Evolutionary conservation across 1,284 basidiomycete species (phyloP), one percentile per base, ranked within the genome.

Genomic region (Gomphus sp.): DNA sequence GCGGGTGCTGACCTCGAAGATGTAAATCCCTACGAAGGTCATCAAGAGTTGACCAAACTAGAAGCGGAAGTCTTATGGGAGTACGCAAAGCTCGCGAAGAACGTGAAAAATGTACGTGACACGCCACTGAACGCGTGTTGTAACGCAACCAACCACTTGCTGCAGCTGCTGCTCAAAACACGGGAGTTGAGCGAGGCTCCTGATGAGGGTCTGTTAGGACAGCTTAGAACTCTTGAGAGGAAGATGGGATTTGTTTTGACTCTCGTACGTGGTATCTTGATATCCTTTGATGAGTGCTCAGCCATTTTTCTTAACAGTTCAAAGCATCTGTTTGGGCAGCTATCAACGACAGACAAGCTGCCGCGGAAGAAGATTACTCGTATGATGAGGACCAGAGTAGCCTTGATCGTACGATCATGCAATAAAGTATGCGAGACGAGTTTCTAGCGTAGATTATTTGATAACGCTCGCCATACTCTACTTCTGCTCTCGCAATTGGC

Each of bases 221-320:
- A 89, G 59, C 71, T 99, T 45, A 80, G 95, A 45, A 79, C 85
- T 1, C 75, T 98, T 49, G 96, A 98, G 71, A 84, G 89, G 69
- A 97, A 97, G 72, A 95, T 98, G 89, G 93, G 92, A 6, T 78
- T 99, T 43, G 92, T 96, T 0, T 73, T 95, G 67, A 96, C 93
- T 0, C 71, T 95, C 72, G 93, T 91, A 66, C 50, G 58, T 45
- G 52, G 62, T 36, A 63, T 61, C 28, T 60, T 4, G 53, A 25
- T 25, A 22, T 62, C 34, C 37, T 22, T 52, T 22, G 11, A 12
- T 22, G 10, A 12, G 18, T 33, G 7, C 31, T 47, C 45, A 55
- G 45, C 18, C 48, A 18, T 37, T 51, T 22, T 33, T 36, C 18
- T 25, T 55, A 16, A 22, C 71, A 96, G 87, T 96, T 93, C 79